A percentile compares a stretch with the other conserved stretches of the same genome.
Evolutionary conservation across 2,329 filamentous ascomycete genomes (phyloP).

Genomic region (Aureobasidium sp.): DNA sequence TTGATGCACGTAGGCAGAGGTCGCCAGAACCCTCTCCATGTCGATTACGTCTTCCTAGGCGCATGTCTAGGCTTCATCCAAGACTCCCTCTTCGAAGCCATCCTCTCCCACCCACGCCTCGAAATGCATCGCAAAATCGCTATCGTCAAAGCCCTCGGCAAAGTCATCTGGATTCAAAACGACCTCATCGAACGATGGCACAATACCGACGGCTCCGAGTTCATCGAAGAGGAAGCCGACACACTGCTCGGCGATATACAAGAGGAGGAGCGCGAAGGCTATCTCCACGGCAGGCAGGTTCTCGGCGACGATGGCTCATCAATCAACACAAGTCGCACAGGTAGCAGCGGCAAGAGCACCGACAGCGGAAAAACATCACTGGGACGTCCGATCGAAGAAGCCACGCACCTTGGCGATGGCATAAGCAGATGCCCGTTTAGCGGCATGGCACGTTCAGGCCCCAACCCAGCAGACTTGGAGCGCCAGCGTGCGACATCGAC

Average conservation of each 20-base stretch:
- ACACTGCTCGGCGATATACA: neutral
- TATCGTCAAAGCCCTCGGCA: slow-evolving; percentile 66
- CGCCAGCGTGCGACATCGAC: slow-evolving; percentile 3
- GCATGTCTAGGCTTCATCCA: slow-evolving; percentile 66
- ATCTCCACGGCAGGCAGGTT: slow-evolving; percentile 4
- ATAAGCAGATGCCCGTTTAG: slow-evolving; percentile 9
- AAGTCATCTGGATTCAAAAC: slow-evolving; percentile 84
- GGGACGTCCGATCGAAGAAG: slow-evolving; percentile 13
- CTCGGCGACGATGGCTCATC: slow-evolving; percentile 1
- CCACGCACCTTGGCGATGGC: slow-evolving; percentile 3
- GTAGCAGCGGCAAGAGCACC: neutral
- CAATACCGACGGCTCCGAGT: slow-evolving; percentile 9
- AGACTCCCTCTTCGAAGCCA: slow-evolving; percentile 67
- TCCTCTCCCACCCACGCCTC: slow-evolving; percentile 62
- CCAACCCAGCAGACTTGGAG: neutral
- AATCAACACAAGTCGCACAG: neutral
- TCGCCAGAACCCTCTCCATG: slow-evolving; percentile 61
- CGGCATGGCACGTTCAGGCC: neutral
- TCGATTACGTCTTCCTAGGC: slow-evolving; percentile 75
- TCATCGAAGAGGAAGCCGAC: neutral
- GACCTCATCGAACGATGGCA: slow-evolving; percentile 82
- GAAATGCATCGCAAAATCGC: slow-evolving; percentile 60
- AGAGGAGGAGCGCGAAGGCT: slow-evolving; percentile 3
- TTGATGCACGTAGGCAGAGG: slow-evolving; percentile 77
- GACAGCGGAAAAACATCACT: slow-evolving; percentile 10